Evolutionary conservation across 768 basidiomycete genomes (phyloP), one percentile per base, ranked within the genome.

Genomic region (Suillus subluteus): DNA sequence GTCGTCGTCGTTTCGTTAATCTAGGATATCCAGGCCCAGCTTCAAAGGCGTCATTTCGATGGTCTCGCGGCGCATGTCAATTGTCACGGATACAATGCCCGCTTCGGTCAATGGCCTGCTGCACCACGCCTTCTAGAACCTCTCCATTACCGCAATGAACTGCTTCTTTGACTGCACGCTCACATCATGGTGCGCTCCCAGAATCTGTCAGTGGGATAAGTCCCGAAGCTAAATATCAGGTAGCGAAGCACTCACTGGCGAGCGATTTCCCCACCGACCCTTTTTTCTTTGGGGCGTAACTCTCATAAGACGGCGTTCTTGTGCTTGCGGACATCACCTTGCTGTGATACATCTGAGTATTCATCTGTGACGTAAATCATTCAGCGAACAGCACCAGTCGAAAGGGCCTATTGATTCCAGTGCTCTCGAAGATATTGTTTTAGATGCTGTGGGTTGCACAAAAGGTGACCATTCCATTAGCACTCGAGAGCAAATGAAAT

Each of bases 91-190:
- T 73, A 41, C 62, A 67, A 43, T 72, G 63, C 8, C 70, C 41
- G 11, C 71, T 70, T 5, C 83, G 77, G 65, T 86, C 84, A 0
- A 71, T 67, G 0, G 84, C 82, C 71, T 87, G 78, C 15, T 79
- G 74, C 1, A 82, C 77, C 6, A 85, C 79, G 0, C 82, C 66
- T 2, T 79, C 70, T 4, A 77, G 68, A 66, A 85, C 18, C 67
- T 63, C 11, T 77, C 69, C 66, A 83, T 80, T 4, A 64, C 67
- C 9, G 78, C 67, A 32, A 85, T 67, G 68, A 87, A 82, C 46
- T 79, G 78, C 11, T 69, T 65, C 61, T 74, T 79, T 12, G 74
- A 0, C 74, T 58, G 43, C 16, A 37, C 21, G 35, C 40, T 43
- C 18, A 65, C 43, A 23, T 50, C 15, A 58, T 37, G 5, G 67